Conservation (phyloP, 2,329 filamentous ascomycete genomes). For the Alternaria solani region DNA sequence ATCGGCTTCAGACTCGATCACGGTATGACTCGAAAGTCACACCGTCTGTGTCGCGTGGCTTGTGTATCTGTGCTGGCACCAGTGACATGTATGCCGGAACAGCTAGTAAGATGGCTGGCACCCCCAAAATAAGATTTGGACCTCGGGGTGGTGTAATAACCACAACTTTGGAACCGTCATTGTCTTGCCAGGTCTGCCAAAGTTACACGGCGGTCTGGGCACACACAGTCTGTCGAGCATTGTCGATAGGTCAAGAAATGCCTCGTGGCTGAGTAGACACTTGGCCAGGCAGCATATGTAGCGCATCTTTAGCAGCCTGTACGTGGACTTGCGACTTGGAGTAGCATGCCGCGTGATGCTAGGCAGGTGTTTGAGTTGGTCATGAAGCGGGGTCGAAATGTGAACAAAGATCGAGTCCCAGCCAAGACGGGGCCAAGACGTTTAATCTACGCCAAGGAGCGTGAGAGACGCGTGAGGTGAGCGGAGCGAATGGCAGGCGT, state of each 20-base stretch:
- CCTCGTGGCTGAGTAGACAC: slow-evolving; percentile 8
- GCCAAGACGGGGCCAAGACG: slow-evolving; percentile 26
- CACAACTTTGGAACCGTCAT: slow-evolving; percentile 20
- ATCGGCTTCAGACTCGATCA: neutral
- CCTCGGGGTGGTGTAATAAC: slow-evolving; percentile 26
- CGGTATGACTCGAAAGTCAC: slow-evolving; percentile 3
- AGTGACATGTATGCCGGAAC: slow-evolving; percentile 20
- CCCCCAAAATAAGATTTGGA: slow-evolving; percentile 5
- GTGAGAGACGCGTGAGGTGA: slow-evolving; percentile 19
- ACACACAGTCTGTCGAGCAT: neutral
- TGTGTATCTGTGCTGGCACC: slow-evolving; percentile 22
- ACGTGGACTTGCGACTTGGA: slow-evolving; percentile 2
- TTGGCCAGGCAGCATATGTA: slow-evolving; percentile 21
- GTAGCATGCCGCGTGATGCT: slow-evolving; percentile 6
- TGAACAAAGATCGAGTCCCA: neutral
- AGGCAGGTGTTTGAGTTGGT: slow-evolving; percentile 9
- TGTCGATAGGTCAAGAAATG: slow-evolving; percentile 21
- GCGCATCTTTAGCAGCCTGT: neutral
- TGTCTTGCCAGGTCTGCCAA: slow-evolving; percentile 24
- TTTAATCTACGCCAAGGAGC: slow-evolving; percentile 14
- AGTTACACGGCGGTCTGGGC: slow-evolving; percentile 28
- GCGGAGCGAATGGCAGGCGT: slow-evolving; percentile 30
- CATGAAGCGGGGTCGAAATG: slow-evolving; percentile 13
- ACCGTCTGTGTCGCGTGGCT: slow-evolving; percentile 19
- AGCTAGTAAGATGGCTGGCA: slow-evolving; percentile 10